Evolutionary conservation across 2,329 filamentous ascomycete species (phyloP), one percentile per base, ranked within the genome.

Genomic region (Sporothrix phasma): DNA sequence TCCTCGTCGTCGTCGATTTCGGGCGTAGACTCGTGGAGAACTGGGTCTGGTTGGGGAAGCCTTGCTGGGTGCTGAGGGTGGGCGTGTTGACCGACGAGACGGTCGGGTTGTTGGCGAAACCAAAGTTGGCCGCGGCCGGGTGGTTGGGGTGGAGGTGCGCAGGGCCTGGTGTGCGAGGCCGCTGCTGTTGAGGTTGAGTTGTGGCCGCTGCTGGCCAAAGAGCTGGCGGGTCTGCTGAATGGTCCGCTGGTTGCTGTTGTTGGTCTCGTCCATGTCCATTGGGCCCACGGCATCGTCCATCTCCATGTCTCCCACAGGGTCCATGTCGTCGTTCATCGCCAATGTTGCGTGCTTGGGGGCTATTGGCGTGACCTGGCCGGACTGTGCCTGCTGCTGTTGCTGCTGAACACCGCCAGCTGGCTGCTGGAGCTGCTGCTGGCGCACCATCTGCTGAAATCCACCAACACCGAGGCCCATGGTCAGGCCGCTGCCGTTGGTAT

Each of bases 31-130:
- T 77, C 67, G 51, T 67, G 64, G 11, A 68, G 47, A 69, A 85
- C 69, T 80, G 80, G 63, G 82, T 78, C 66, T 79, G 82, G 64
- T 82, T 79, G 61, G 80, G 82, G 67, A 86, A 79, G 39, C 89
- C 70, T 46, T 73, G 87, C 68, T 92, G 88, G 1, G 90, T 90
- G 66, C 88, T 89, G 65, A 97, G 81, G 0, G 92, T 96, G 0
- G 93, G 93, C 0, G 93, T 97, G 74, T 97, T 97, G 63, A 97
- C 93, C 3, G 92, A 97, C 3, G 94, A 99, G 19, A 97, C 93
- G 1, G 92, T 97, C 17, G 93, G 93, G 74, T 97, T 97, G 74
- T 96, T 91, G 73, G 92, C 88, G 69, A 96, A 86, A 59, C 87
- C 87, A 71, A 93, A 91, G 70, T 82, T 86, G 54, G 88, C 84